phyloP scores from a whole-genome alignment of 768 basidiomycete species.

The Mycena venus region DNA sequence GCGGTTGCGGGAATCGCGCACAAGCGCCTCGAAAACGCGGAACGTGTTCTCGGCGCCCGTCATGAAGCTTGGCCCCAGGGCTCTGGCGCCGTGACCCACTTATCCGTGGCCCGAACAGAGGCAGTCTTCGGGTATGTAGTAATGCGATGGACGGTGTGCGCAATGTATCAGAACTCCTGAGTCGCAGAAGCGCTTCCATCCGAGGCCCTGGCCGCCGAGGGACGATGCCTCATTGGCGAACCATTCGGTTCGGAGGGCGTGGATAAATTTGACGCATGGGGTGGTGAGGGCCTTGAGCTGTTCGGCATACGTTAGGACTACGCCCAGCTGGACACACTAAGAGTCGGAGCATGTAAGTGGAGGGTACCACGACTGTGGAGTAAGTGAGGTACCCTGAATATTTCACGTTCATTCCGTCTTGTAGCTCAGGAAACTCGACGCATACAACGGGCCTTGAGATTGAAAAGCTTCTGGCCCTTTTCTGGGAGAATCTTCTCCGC shows the following conservation, averaged over 20 bases:
- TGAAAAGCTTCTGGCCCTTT: conserved; percentile 69
- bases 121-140: conserved; percentile 53
- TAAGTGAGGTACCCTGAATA: conserved; percentile 73
- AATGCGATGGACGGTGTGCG: conserved; percentile 67
- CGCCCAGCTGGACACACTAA: conserved; percentile 83
- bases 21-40: conserved; percentile 61
- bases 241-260: conserved; percentile 64
- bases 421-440: conserved; percentile 77
- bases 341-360: background rate
- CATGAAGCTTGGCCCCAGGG: conserved; percentile 48
- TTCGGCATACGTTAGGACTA: conserved; percentile 82
- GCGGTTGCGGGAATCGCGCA: conserved; percentile 49
- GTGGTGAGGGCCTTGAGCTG: conserved; percentile 66
- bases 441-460: conserved; percentile 87
- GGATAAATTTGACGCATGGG: conserved; percentile 70
- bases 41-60: conserved; percentile 57
- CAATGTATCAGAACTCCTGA: conserved; percentile 69
- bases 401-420: conserved; percentile 72
- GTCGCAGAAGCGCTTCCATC: conserved; percentile 54
- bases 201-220: conserved; percentile 39
- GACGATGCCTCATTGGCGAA: conserved; percentile 54
- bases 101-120: conserved; percentile 58
- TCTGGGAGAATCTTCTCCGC: conserved; percentile 60
- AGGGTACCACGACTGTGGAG: background rate
- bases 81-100: conserved; percentile 59